These are phyloP conservation scores for Colletotrichum horii DNA, from an alignment of 2,329 filamentous ascomycete genomes.

Conservation along the genomic window DNA sequence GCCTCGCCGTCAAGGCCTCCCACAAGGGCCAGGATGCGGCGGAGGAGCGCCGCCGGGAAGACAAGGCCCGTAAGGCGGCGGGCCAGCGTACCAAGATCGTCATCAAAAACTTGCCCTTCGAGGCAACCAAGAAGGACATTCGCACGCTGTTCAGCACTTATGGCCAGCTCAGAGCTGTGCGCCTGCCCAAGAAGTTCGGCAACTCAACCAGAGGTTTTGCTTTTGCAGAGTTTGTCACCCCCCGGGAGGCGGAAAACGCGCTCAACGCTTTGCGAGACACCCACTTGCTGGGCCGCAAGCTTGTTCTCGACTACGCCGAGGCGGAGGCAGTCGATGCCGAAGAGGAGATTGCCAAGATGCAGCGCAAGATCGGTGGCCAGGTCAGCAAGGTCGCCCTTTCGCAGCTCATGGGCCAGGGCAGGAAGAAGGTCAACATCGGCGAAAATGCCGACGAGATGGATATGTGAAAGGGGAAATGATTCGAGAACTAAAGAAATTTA, in stretches of 20 bases:
- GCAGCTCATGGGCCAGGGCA: conserved; percentile 81
- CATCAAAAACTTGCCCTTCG: conserved; percentile 98
- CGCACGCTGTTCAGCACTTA: conserved; percentile 85
- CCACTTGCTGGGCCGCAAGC: conserved; percentile 85
- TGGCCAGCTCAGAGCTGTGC: conserved; percentile 89
- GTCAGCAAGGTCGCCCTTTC: conserved; percentile 90
- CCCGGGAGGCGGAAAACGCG: conserved; percentile 87
- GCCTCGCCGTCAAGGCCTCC: conserved; percentile 82
- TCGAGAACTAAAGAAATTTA: background rate
- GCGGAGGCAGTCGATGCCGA: conserved; percentile 90
- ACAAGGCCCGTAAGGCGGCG: conserved; percentile 80
- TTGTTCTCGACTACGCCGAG: conserved; percentile 91
- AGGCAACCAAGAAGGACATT: conserved; percentile 92
- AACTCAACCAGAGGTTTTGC: conserved; percentile 89
- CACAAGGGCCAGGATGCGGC: conserved; percentile 88
- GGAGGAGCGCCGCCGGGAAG: conserved; percentile 82
- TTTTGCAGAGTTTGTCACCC: conserved; percentile 93
- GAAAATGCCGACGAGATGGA: conserved; percentile 64
- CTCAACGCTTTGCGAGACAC: conserved; percentile 91
- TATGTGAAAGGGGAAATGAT: conserved; percentile 4
- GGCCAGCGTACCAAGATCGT: conserved; percentile 87
- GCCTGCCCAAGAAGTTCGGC: conserved; percentile 95
- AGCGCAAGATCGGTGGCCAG: conserved; percentile 91
- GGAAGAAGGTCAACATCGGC: conserved; percentile 86
- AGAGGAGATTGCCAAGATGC: conserved; percentile 95